These are phyloP conservation scores for Dionaea muscipula DNA, from an alignment of 179 eudicot genomes.

Conservation along the genomic window DNA sequence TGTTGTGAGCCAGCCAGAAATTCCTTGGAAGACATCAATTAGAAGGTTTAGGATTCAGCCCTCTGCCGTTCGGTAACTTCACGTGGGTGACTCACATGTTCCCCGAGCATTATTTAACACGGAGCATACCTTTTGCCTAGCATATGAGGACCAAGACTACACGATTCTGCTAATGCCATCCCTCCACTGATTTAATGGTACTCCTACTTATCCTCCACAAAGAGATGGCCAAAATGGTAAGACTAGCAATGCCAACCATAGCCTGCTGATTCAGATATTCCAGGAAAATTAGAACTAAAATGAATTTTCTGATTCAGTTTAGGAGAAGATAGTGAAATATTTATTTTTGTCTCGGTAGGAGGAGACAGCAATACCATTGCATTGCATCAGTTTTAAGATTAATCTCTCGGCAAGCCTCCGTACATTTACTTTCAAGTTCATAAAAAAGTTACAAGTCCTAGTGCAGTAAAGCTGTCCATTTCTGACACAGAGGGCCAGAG, in stretches of 20 bases:
- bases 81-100: too few species aligned
- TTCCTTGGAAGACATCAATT: too few species aligned
- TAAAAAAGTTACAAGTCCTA: not conserved
- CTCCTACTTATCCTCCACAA: constrained; percentile 54
- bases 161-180: constrained; percentile 2
- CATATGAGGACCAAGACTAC: too few species aligned
- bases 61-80: too few species aligned
- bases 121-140: too few species aligned
- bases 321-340: not conserved
- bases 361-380: not conserved
- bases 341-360: not conserved
- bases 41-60: too few species aligned
- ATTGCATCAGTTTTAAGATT: not conserved
- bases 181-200: constrained; percentile 20
- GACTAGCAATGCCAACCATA: constrained; percentile 51
- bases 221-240: constrained; percentile 41
- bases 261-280: constrained; percentile 25
- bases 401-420: not conserved
- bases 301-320: not conserved
- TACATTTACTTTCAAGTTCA: not conserved
- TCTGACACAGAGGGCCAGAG: too few species aligned
- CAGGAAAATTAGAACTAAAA: not conserved
- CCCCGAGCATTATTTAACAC: too few species aligned
- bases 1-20: too few species aligned
- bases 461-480: not conserved